A percentile compares a stretch with the other conserved stretches of the same genome.
phyloP scores from a whole-genome alignment of 805 yeast species.

The Jamesozyma gamospora region DNA sequence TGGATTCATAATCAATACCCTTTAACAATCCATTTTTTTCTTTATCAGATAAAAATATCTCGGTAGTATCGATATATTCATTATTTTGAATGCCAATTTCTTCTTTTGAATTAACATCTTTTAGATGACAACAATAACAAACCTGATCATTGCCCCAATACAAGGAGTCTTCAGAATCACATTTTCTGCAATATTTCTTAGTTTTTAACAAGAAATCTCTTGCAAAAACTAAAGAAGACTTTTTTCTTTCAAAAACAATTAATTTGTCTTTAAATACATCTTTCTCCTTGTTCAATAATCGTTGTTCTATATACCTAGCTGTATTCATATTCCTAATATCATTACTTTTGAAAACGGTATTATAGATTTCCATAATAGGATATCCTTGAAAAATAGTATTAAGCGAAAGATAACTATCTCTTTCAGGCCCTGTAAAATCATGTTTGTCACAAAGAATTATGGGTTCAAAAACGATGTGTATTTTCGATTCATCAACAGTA shows the following conservation, averaged over 20 bases:
- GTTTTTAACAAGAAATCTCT: background rate
- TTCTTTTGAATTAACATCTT: background rate
- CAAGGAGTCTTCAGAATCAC: slow-evolving; percentile 8
- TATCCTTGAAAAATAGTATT: background rate
- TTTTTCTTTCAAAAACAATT: background rate
- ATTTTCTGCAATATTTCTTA: slow-evolving; percentile 9
- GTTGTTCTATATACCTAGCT: slow-evolving; percentile 10
- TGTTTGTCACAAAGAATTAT: slow-evolving; percentile 9
- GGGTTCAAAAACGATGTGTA: slow-evolving; percentile 6
- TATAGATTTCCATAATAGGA: slow-evolving; percentile 7
- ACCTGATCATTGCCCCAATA: slow-evolving; percentile 15
- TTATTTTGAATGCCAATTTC: background rate
- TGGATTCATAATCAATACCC: background rate
- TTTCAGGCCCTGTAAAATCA: background rate
- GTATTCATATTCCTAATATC: slow-evolving; percentile 2
- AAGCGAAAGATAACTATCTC: slow-evolving; percentile 2
- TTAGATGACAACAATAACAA: slow-evolving; percentile 16
- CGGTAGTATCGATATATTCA: background rate
- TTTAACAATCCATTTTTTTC: background rate
- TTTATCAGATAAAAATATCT: background rate
- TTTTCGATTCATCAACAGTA: background rate
- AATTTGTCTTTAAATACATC: background rate
- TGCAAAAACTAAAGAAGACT: background rate
- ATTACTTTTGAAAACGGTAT: slow-evolving; percentile 6
- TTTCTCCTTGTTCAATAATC: background rate